A percentile compares a stretch with the other conserved stretches of the same genome.
phyloP scores from a whole-genome alignment of 495 filamentous ascomycete genomes.

The Xylaria scruposa region DNA sequence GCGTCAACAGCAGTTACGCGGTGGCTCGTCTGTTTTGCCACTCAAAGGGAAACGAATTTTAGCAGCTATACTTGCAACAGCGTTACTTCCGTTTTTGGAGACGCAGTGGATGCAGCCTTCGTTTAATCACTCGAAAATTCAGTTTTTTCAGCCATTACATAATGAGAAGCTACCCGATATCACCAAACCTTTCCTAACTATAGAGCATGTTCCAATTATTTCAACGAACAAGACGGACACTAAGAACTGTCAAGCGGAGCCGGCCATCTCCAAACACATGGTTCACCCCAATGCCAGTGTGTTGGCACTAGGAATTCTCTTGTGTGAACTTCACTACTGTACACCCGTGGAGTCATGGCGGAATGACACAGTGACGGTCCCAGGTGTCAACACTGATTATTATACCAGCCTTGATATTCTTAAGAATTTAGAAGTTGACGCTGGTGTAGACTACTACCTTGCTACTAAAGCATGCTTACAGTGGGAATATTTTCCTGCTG shows the following conservation, averaged over 20 bases:
- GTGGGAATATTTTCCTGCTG: conserved; percentile 41
- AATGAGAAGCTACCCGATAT: conserved; percentile 41
- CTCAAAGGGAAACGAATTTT: conserved; percentile 43
- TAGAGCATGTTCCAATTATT: conserved; percentile 41
- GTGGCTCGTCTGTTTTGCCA: conserved; percentile 35
- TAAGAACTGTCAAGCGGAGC: too few species aligned
- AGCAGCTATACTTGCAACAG: conserved; percentile 40
- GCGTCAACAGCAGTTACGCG: conserved; percentile 40
- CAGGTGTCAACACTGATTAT: conserved; percentile 41
- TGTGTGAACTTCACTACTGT: conserved; percentile 47
- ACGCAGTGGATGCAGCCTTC: conserved; percentile 44
- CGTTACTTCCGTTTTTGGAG: conserved; percentile 43
- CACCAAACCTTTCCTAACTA: conserved; percentile 41
- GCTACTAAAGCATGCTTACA: conserved; percentile 45
- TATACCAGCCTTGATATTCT: conserved; percentile 43
- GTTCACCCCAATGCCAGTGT: conserved; percentile 46
- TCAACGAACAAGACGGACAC: conserved; percentile 32
- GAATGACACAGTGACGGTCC: too few species aligned
- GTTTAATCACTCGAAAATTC: conserved; percentile 45
- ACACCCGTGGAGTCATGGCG: conserved; percentile 45
- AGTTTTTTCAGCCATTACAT: conserved; percentile 39
- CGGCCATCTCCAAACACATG: conserved; percentile 37
- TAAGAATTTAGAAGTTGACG: conserved; percentile 41
- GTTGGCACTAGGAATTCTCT: conserved; percentile 43
- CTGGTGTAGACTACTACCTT: conserved; percentile 45